These are phyloP conservation scores for Astragalus membranaceus DNA, from an alignment of 306 rosid genomes.

Conservation along the genomic window DNA sequence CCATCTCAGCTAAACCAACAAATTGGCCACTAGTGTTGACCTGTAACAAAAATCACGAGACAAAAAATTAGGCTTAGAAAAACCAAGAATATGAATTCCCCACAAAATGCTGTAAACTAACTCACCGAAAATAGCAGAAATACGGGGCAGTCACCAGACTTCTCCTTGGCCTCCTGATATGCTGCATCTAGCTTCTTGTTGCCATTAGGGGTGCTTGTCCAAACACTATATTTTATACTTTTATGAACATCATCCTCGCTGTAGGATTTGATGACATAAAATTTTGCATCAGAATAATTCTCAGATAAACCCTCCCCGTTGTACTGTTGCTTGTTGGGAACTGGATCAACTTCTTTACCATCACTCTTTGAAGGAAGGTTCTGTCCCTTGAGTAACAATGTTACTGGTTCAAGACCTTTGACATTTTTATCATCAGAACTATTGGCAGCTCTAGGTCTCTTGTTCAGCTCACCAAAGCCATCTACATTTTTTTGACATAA, in stretches of 20 bases:
- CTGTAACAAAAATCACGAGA: constrained; percentile 8
- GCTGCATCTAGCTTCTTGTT: constrained; percentile 40
- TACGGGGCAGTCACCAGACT: constrained; percentile 33
- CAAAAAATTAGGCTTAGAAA: neutral
- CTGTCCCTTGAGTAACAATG: constrained; percentile 34
- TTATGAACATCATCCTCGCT: constrained; percentile 55
- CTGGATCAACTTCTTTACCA: constrained; percentile 15
- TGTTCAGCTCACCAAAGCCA: constrained; percentile 37
- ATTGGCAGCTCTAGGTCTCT: constrained; percentile 43
- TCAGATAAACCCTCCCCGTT: constrained; percentile 30
- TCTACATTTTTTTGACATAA: constrained; percentile 21
- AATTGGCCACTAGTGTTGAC: constrained; percentile 53
- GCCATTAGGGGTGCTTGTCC: constrained; percentile 53
- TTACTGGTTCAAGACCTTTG: constrained; percentile 25
- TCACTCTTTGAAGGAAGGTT: constrained; percentile 27
- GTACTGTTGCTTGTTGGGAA: constrained; percentile 31
- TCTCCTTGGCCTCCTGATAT: constrained; percentile 44
- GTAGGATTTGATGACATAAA: constrained; percentile 45
- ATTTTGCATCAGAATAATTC: constrained; percentile 34
- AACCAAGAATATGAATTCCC: neutral
- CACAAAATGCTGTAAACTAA: neutral
- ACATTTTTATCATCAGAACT: constrained; percentile 14
- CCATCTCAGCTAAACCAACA: constrained; percentile 54
- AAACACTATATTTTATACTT: constrained; percentile 42
- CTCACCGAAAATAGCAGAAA: constrained; percentile 49